These are phyloP conservation scores for Diaporthe sp. DNA, from an alignment of 2,329 filamentous ascomycete species.

Conservation along the genomic window DNA sequence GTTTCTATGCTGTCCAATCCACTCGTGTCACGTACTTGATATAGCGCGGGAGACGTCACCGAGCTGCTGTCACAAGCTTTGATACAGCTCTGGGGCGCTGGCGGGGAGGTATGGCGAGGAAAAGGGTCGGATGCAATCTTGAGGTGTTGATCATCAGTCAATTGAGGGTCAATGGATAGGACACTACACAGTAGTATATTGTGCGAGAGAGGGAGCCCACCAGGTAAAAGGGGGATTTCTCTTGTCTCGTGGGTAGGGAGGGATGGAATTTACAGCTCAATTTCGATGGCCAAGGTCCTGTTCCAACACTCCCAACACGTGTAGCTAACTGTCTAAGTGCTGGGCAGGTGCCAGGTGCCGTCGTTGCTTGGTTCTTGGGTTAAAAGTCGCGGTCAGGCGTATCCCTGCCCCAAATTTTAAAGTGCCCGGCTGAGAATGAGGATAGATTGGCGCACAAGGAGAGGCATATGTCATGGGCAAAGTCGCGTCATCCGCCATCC, in stretches of 20 bases:
- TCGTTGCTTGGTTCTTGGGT: neutral
- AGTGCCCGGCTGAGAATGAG: neutral
- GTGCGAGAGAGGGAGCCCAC: slow-evolving; percentile 18
- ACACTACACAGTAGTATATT: neutral
- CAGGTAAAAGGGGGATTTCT: neutral
- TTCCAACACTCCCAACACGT: slow-evolving; percentile 1
- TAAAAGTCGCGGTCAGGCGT: slow-evolving; percentile 33
- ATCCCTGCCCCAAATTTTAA: slow-evolving; percentile 37
- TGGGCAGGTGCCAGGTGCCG: neutral
- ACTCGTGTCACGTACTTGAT: neutral
- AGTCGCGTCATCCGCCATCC: slow-evolving; percentile 31
- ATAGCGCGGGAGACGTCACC: slow-evolving; percentile 2
- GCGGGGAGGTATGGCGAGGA: neutral
- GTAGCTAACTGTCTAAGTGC: slow-evolving; percentile 15
- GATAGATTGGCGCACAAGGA: neutral
- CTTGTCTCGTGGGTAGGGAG: slow-evolving; percentile 11
- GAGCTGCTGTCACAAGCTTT: slow-evolving; percentile 21
- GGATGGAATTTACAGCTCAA: slow-evolving; percentile 22
- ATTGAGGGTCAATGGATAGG: neutral
- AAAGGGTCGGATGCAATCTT: neutral
- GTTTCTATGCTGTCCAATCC: slow-evolving; percentile 18
- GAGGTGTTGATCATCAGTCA: neutral
- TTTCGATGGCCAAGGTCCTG: slow-evolving; percentile 13
- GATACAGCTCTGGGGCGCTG: neutral
- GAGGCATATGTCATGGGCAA: slow-evolving; percentile 14